Base-by-base conservation (phyloP, 2,329 filamentous ascomycete genomes). In the Penicillium freii region DNA sequence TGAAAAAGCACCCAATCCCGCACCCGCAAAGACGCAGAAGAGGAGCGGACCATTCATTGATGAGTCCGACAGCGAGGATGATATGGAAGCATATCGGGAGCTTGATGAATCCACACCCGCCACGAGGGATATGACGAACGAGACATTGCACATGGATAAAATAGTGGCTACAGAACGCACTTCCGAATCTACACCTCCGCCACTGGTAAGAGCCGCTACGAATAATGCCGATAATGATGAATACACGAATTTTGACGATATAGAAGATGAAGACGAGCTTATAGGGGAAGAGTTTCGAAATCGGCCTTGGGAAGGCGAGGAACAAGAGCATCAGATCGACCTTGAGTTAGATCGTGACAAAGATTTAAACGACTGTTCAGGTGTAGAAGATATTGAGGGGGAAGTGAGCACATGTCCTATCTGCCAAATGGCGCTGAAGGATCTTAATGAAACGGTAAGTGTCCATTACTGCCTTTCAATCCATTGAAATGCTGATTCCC, bases 401-500 rank as follows among this genome's bases (percentile, higher is more conserved):
- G 63, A 29, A 42, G 67, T 67, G 6, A 67, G 77, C 2, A 70
- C 74, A 25, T 97, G 92, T 71, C 93, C 93, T 1, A 87, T 97
- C 29, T 97, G 94, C 72, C 84, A 83, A 65, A 79, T 80, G 1
- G 85, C 76, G 61, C 78, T 97, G 34, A 75, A 72, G 17, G 87
- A 85, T 0, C 72, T 87, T 13, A 84, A 78, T 19, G 76, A 80
- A 60, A 61, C 61, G 36, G 76, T 77, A 68, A 54, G 73, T 68
- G 33, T 4, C 9, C 5, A 23, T 54, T n/a, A 23, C 13, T 21
- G 9, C 10, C 9, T n/a, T 44, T 17, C 10, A 1, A 40, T 31
- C 11, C 15, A 51, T 23, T 21, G 21, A 25, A 17, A 9, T 34
- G 25, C 51, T 57, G 42, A 64, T 42, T 15, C 17, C 75, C 21